Evolutionary conservation across 257 asterid species (phyloP), one percentile per base, ranked within the genome.

Genomic region (Penstemon eatonii): DNA sequence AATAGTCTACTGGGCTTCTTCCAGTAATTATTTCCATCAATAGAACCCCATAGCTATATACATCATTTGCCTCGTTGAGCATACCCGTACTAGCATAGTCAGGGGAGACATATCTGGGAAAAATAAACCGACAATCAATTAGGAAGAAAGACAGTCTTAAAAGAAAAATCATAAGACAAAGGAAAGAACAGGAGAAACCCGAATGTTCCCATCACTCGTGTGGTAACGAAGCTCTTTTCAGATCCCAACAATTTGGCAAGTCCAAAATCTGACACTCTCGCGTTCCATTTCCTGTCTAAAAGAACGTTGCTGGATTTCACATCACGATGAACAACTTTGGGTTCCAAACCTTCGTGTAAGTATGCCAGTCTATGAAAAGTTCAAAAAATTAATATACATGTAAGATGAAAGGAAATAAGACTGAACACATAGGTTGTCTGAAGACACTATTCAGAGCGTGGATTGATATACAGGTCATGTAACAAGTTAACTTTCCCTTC

Each of bases 201-300:
- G 70, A 94, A 94, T 54, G 99, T 94, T 68, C 99, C 99, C 99
- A 94, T 94, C 68, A 94, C 99, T 67, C 99, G 90, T 19, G 99
- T 94, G 57, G 96, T 94, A 70, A 91, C 99, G 3, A 79, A 85
- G 86, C 96, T 90, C 80, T 84, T 94, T 92, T 89, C 99, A 2
- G 97, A 66, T 68, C 89, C 96, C 69, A 94, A 62, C 37, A 94
- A 77, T 75, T 94, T 94, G 73, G 99, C 99, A 55, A 94, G 96
- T 69, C 99, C 99, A 65, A 94, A 91, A 73, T 94, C 99, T 36
- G 99, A 94, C 46, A 94, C 96, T 83, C 82, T 91, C 3, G 99
- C 58, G 56, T 83, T 87, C 99, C 97, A 91, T 71, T 86, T 89
- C 76, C 84, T 73, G 69, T 94, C 99, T 74, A 94, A 74, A 51